phyloP scores from a whole-genome alignment of 495 filamentous ascomycete species.

The Aspergillus biplanus region DNA sequence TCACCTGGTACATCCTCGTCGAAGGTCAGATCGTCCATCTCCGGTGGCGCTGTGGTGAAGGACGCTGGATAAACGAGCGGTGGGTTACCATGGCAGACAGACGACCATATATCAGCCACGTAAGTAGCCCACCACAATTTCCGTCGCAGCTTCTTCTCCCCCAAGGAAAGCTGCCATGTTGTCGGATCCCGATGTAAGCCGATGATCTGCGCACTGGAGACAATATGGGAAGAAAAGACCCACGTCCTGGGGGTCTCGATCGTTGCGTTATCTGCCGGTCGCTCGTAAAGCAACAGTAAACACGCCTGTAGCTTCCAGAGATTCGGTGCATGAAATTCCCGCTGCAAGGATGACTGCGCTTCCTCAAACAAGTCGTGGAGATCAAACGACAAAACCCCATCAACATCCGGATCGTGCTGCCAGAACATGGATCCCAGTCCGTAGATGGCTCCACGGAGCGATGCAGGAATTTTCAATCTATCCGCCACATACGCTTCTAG shows the following conservation, averaged over 20 bases:
- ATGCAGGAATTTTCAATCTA: conserved; percentile 1
- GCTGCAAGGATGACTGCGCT: conserved; percentile 13
- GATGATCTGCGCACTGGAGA: conserved; percentile 11
- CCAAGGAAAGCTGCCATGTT: conserved; percentile 7
- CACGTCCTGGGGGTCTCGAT: conserved; percentile 15
- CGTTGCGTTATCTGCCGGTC: conserved; percentile 13
- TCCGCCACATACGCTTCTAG: conserved; percentile 7
- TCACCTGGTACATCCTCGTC: conserved; percentile 10
- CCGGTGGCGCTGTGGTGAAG: conserved; percentile 2
- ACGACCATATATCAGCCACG: conserved; percentile 12
- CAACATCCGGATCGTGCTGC: conserved; percentile 7
- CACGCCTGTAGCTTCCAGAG: conserved; percentile 11
- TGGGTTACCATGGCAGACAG: conserved; percentile 12
- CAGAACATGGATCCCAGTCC: conserved; percentile 10
- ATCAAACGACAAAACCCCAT: conserved; percentile 5
- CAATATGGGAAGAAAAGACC: conserved; percentile 8
- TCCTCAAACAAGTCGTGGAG: conserved; percentile 10
- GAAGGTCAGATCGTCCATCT: conserved; percentile 9
- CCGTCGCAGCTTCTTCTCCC: conserved; percentile 8
- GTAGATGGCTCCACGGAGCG: conserved; percentile 10
- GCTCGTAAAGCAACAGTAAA: conserved; percentile 9
- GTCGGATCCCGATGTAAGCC: conserved; percentile 7
- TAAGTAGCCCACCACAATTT: conserved; percentile 16
- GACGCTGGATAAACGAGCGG: conserved; percentile 11
- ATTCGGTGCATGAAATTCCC: conserved; percentile 11